Evolutionary conservation across 345 rosid genomes (phyloP).

Genomic region (Heritiera littoralis): DNA sequence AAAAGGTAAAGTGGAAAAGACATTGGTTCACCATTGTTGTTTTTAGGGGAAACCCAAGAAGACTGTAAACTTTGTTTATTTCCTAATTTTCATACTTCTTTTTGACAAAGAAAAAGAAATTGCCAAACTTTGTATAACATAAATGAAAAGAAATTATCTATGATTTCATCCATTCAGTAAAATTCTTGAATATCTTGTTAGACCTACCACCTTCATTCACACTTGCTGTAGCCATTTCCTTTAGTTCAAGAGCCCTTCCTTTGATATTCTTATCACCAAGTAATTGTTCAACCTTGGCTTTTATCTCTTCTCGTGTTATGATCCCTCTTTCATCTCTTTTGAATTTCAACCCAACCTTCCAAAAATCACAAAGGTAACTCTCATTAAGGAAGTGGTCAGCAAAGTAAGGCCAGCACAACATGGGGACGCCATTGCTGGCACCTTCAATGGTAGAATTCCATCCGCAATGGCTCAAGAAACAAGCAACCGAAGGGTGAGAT

Average conservation of each 20-base stretch:
- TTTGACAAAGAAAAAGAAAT: background rate
- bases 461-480: constrained; percentile 35
- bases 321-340: constrained; percentile 21
- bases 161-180: constrained; percentile 13
- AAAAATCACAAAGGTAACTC: constrained; percentile 29
- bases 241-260: constrained; percentile 21
- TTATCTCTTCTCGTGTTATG: constrained; percentile 16
- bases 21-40: too few relatives aligned
- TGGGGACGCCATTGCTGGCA: constrained; percentile 32
- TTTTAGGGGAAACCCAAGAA: too few relatives aligned
- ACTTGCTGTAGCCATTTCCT: background rate
- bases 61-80: background rate
- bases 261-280: constrained; percentile 11
- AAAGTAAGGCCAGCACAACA: constrained; percentile 44
- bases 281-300: constrained; percentile 21
- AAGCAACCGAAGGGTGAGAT: constrained; percentile 11
- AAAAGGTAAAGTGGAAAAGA: too few relatives aligned
- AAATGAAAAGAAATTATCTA: background rate
- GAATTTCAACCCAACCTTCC: constrained; percentile 31
- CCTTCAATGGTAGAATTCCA: constrained; percentile 46
- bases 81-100: background rate
- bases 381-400: constrained; percentile 31
- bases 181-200: background rate
- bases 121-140: background rate
- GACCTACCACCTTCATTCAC: constrained; percentile 16